Evolutionary conservation across 2,329 filamentous ascomycete species (phyloP).

Genomic region (Penicillium sp.): DNA sequence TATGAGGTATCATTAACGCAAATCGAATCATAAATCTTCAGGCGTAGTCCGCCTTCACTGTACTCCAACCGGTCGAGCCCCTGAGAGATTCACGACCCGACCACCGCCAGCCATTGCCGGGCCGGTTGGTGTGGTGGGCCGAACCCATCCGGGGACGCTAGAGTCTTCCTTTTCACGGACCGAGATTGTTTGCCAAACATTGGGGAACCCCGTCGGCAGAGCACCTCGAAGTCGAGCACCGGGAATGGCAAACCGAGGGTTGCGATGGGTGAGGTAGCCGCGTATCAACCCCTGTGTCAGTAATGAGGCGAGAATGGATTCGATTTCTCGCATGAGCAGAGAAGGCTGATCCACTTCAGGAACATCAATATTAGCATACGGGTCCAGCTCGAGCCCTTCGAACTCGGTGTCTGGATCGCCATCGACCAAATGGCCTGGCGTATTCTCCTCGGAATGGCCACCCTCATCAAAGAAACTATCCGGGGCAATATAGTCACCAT

Average conservation of each 20-base stretch:
- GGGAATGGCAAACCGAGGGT: conserved; percentile 73
- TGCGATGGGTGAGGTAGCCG: conserved; percentile 76
- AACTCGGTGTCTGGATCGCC: conserved; percentile 29
- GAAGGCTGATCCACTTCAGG: conserved; percentile 22
- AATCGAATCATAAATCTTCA: not conserved
- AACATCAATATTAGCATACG: conserved; percentile 49
- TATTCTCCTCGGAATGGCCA: conserved; percentile 28
- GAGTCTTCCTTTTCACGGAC: conserved; percentile 57
- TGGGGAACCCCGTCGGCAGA: conserved; percentile 59
- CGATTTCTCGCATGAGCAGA: conserved; percentile 60
- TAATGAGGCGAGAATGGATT: conserved; percentile 70
- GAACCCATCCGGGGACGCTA: conserved; percentile 73
- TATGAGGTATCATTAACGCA: not conserved
- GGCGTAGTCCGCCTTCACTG: conserved; percentile 16
- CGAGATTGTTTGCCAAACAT: conserved; percentile 64
- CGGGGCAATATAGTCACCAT: conserved; percentile 35
- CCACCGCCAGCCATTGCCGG: conserved; percentile 40
- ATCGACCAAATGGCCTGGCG: conserved; percentile 24
- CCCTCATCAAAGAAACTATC: conserved; percentile 33
- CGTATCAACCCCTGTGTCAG: conserved; percentile 75
- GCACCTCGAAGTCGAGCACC: conserved; percentile 54
- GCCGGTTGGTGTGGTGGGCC: conserved; percentile 26
- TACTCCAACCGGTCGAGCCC: conserved; percentile 50
- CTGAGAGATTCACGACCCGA: conserved; percentile 55
- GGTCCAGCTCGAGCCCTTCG: conserved; percentile 50